phyloP scores from a whole-genome alignment of 305 asterid species.

The Striga hermonthica region DNA sequence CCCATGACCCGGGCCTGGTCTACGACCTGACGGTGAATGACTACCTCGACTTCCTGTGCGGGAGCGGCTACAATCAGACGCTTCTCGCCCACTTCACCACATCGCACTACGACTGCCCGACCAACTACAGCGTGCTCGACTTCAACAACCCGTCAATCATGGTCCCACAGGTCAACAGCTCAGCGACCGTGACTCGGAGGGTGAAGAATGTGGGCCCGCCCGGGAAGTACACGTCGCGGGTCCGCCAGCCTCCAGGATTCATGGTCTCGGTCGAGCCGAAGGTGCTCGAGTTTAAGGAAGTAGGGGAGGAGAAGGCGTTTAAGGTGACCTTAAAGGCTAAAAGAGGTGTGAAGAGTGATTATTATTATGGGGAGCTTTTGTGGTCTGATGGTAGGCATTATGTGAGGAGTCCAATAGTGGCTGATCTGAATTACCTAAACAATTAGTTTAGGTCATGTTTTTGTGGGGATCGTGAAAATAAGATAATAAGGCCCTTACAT shows the following conservation, averaged over 20 bases:
- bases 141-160: slow-evolving; percentile 72
- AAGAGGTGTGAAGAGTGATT: not conserved
- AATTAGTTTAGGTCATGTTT: not conserved
- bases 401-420: slow-evolving; percentile 58
- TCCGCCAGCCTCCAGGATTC: slow-evolving; percentile 38
- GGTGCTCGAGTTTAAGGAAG: slow-evolving; percentile 34
- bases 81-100: slow-evolving; percentile 28
- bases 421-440: not conserved
- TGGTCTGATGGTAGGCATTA: slow-evolving; percentile 64
- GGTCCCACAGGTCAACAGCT: slow-evolving; percentile 24
- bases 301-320: slow-evolving; percentile 59
- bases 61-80: slow-evolving; percentile 49
- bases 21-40: slow-evolving; percentile 54
- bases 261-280: slow-evolving; percentile 41
- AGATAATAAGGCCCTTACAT: not conserved
- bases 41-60: slow-evolving; percentile 61
- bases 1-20: slow-evolving; percentile 70
- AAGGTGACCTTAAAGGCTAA: slow-evolving; percentile 34
- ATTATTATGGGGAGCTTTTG: slow-evolving; percentile 43
- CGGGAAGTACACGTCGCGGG: slow-evolving; percentile 38
- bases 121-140: slow-evolving; percentile 34
- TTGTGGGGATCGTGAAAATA: not conserved
- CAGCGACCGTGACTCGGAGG: slow-evolving; percentile 39
- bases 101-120: slow-evolving; percentile 39
- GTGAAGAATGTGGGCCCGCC: slow-evolving; percentile 65